Evolutionary conservation across 2,329 filamentous ascomycete species (phyloP), one percentile per base, ranked within the genome.

Genomic region (Emmonsiellopsis sp.): DNA sequence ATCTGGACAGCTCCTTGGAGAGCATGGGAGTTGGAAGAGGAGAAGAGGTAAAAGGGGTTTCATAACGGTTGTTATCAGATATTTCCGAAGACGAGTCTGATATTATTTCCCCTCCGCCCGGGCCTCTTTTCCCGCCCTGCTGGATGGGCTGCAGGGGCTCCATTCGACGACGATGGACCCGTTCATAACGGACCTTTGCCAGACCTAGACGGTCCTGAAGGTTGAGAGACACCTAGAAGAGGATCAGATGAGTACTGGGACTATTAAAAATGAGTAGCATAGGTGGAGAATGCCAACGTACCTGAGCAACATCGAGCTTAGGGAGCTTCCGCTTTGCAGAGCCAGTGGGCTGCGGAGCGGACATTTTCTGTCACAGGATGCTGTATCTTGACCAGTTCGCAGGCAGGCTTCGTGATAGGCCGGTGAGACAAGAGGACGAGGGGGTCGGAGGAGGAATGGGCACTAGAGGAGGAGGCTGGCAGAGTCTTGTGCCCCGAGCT

Each of bases 101-200:
- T 57, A 89, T 77, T 58, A 86, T 81, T 64, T 94, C 89, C 62
- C 61, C 77, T 76, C 60, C 75, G 77, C 59, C 76, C 76, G 52
- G 84, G 77, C 62, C 86, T 81, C 72, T 86, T 81, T 72, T 85
- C 87, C 61, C 84, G 80, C 72, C 86, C 82, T 67, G 91, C 78
- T 71, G 92, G 82, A 66, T 90, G 82, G 66, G 92, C 79, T 84
- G 68, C 90, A 88, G 65, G 94, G 82, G 58, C 86, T 88, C 68
- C 49, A 65, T 55, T 13, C 95, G 80, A 70, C 93, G 88, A 72
- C 96, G 87, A 85, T 90, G 94, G 68, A 91, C 91, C 74, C 95
- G 87, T 73, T 94, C 90, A 61, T 93, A 90, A 75, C 97, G 97
- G 80, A 96, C 93, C 71, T 94, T 93, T 68, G 93, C 93, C 59